These are phyloP conservation scores for Mycena chlorophos DNA, from an alignment of 768 basidiomycete genomes.

Conservation along the genomic window DNA sequence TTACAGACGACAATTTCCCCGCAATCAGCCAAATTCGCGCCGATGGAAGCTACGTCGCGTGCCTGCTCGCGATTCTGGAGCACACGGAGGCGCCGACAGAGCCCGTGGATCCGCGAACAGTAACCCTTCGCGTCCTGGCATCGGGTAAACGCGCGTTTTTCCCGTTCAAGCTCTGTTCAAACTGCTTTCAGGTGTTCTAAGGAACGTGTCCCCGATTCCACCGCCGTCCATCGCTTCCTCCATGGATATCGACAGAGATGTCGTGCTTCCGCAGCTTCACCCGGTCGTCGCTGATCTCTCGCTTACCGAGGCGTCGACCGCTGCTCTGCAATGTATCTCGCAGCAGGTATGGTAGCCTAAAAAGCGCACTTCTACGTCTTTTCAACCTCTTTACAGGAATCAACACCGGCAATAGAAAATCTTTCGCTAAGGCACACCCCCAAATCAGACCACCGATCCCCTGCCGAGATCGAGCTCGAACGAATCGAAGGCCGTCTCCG, in stretches of 20 bases:
- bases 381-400: conserved; percentile 4
- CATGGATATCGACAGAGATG: conserved; percentile 68
- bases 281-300: conserved; percentile 65
- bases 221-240: conserved; percentile 61
- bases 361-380: not conserved
- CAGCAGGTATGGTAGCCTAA: conserved; percentile 43
- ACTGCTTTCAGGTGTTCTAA: conserved; percentile 58
- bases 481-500: conserved; percentile 68
- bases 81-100: conserved; percentile 32
- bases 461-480: conserved; percentile 70
- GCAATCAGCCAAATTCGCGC: conserved; percentile 65
- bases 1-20: conserved; percentile 88
- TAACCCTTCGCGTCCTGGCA: conserved; percentile 64
- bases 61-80: conserved; percentile 63
- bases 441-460: conserved; percentile 74
- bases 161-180: not conserved
- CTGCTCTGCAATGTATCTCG: conserved; percentile 53
- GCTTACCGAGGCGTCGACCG: conserved; percentile 48
- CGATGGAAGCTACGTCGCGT: conserved; percentile 60
- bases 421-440: conserved; percentile 64
- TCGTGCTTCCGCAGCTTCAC: conserved; percentile 71
- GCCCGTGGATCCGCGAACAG: conserved; percentile 45
- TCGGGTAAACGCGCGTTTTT: conserved; percentile 50
- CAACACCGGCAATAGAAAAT: conserved; percentile 54
- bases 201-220: conserved; percentile 75